These are phyloP conservation scores for Davidsoniella eucalypti DNA, from an alignment of 2,329 filamentous ascomycete species.

Conservation along the genomic window DNA sequence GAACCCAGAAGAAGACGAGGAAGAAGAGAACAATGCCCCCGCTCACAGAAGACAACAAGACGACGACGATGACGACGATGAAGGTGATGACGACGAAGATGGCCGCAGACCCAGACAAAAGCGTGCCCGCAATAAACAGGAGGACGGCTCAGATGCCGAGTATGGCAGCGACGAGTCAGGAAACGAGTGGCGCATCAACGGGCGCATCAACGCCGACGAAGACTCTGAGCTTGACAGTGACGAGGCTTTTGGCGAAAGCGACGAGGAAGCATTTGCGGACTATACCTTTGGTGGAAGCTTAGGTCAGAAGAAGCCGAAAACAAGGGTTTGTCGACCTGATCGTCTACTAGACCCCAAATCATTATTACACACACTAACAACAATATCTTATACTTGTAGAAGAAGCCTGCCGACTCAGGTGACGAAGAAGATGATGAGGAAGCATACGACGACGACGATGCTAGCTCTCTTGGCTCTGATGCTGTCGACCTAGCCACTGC, in stretches of 20 bases:
- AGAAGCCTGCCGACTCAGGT: slow-evolving; percentile 35
- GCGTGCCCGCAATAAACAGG: slow-evolving; percentile 24
- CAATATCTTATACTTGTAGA: neutral
- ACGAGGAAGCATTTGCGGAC: slow-evolving; percentile 69
- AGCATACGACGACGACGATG: slow-evolving; percentile 31
- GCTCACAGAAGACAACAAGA: slow-evolving; percentile 22
- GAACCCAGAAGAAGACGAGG: slow-evolving; percentile 24
- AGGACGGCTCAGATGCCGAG: slow-evolving; percentile 40
- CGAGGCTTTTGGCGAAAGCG: slow-evolving; percentile 77
- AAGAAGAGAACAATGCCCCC: slow-evolving; percentile 13
- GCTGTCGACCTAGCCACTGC: slow-evolving; percentile 42
- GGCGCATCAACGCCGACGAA: slow-evolving; percentile 36
- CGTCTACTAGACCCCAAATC: neutral
- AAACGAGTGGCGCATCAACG: slow-evolving; percentile 68
- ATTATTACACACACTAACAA: neutral
- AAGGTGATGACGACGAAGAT: slow-evolving; percentile 34
- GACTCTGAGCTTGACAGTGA: slow-evolving; percentile 50
- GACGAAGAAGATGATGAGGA: slow-evolving; percentile 26
- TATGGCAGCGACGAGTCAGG: slow-evolving; percentile 73
- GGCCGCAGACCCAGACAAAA: slow-evolving; percentile 24
- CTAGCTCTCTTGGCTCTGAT: slow-evolving; percentile 40
- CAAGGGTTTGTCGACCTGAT: slow-evolving; percentile 15
- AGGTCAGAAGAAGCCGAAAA: slow-evolving; percentile 20
- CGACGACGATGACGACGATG: slow-evolving; percentile 28
- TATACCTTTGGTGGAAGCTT: slow-evolving; percentile 41